Evolutionary conservation across 371 early-diverging fungal species (phyloP), one percentile per base, ranked within the genome.

Genomic region (Haplosporangium sp.): DNA sequence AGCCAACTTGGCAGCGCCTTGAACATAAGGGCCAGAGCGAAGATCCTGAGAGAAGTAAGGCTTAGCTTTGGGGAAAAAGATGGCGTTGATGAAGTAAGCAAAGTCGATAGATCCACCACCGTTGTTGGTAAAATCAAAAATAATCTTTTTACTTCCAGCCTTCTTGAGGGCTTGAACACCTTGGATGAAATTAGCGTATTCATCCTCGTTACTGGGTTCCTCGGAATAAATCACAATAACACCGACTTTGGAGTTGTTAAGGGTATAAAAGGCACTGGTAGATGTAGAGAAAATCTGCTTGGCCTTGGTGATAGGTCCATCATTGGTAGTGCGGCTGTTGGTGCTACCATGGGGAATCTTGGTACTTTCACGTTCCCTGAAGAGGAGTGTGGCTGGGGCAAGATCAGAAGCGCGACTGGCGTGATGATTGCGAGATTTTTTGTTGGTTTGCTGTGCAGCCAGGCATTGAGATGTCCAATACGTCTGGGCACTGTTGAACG

Each of bases 91-190:
- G 47, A 73, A 78, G 67, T 73, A 73, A 56, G 79, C 79, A 40
- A 73, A 78, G 34, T 78, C 79, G 34, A 78, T 64, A n/a, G 74
- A 67, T 35, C 79, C 79, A 67, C 79, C 79, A 63, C 79, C 79
- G 50, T 79, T 79, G 71, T 79, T 79, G 65, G 79, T 79, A 71
- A 79, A 71, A 65, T 79, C 79, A 48, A 79, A 39, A 47, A 79
- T 79, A 60, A 79, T 11, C 63, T 79, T 79, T 50, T 70, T 74
- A 67, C 79, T 74, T 8, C 79, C 79, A 35, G 64, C 64, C 34
- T 67, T 56, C 5, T 64, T 67, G 37, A 79, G 55, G 27, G 19
- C 44, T 65, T 79, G 45, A 10, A 79, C 67, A 48, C 79, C 79
- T 57, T 70, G 39, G 57, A 74, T 71, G 63, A 79, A 74, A 15